Evolutionary conservation across 2,329 filamentous ascomycete species (phyloP).

Genomic region (Rutstroemia sp.): DNA sequence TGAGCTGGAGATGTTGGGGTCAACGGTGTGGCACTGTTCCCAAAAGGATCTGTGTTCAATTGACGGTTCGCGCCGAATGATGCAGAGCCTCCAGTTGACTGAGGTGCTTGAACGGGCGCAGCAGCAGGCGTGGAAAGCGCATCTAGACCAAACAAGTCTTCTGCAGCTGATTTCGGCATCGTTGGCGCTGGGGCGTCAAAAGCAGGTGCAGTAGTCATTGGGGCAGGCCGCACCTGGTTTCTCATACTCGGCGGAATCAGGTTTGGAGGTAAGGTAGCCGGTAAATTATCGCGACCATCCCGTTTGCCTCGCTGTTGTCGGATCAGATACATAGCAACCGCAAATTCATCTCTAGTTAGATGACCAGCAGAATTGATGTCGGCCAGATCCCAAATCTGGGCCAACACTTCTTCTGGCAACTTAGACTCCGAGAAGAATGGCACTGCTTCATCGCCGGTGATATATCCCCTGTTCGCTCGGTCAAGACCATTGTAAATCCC

Average conservation of each 20-base stretch:
- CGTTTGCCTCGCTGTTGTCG: constrained; percentile 75
- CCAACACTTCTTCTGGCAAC: constrained; percentile 78
- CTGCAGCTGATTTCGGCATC: constrained; percentile 71
- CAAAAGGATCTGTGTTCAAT: constrained; percentile 31
- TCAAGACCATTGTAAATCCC: constrained; percentile 79
- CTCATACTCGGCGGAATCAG: constrained; percentile 85
- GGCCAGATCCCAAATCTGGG: constrained; percentile 94
- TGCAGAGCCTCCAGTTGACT: constrained; percentile 68
- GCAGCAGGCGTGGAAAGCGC: constrained; percentile 48
- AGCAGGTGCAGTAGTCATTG: constrained; percentile 36
- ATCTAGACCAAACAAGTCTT: constrained; percentile 91
- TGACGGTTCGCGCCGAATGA: constrained; percentile 42
- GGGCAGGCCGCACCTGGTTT: constrained; percentile 43
- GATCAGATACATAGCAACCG: constrained; percentile 95
- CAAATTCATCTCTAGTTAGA: constrained; percentile 83
- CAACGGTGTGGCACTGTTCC: constrained; percentile 31
- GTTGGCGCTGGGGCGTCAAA: constrained; percentile 37
- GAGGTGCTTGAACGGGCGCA: constrained; percentile 47
- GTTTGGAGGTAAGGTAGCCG: constrained; percentile 69
- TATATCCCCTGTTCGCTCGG: constrained; percentile 69
- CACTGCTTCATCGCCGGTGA: constrained; percentile 92
- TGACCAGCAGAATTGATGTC: constrained; percentile 89
- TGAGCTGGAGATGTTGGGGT: constrained; percentile 25
- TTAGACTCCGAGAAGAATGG: constrained; percentile 90
- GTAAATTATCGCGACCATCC: constrained; percentile 54